Base-by-base conservation (phyloP, 2,329 filamentous ascomycete species). In the Hyphodiscus sp. region DNA sequence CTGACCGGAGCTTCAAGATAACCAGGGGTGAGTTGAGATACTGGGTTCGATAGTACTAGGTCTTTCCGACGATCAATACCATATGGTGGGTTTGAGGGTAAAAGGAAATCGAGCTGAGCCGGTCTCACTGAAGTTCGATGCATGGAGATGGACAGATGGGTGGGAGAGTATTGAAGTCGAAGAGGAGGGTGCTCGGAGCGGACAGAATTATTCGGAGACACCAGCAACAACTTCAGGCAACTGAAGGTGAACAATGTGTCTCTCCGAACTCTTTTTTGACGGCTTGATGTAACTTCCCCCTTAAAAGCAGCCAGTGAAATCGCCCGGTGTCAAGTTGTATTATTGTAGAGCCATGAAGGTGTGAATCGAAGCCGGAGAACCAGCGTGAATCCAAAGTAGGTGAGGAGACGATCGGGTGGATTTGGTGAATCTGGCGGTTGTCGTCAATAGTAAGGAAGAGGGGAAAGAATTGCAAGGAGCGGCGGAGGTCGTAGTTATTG, bases 71-170 rank as follows among this genome's bases (percentile, higher is more conserved):
- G 53, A 48, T 64, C 61, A 41, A 60, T 54, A 38, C 55, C 54
- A 51, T 52, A 58, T 10, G 38, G 23, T 33, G 50, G 54, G 29
- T 55, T 38, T 18, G 61, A 55, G 45, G 61, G 58, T 26, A 61
- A 47, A 58, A 52, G 58, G 50, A 64, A 64, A 61, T 67, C 60
- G 53, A 67, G 61, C 58, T 63, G 60, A 54, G 60, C 58, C 47
- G 63, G 61, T 57, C 59, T 58, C 53, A 53, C 56, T 55, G 61
- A 57, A 57, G 60, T 65, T 65, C 60, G 67, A 68, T 67, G 61
- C 67, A 68, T 68, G 61, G 59, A 59, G 61, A 56, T 49, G 30
- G 42, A 33, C 38, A 43, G 30, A 20, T 20, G 43, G 44, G 33
- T n/a, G 50, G 47, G 26, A 18, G 15, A 19, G 19, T 54, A 43